Percentiles rank a stretch among this genome's conserved stretches.
These are phyloP conservation scores for Allium fistulosum DNA, from an alignment of 106 monocot genomes.

Conservation along the genomic window DNA sequence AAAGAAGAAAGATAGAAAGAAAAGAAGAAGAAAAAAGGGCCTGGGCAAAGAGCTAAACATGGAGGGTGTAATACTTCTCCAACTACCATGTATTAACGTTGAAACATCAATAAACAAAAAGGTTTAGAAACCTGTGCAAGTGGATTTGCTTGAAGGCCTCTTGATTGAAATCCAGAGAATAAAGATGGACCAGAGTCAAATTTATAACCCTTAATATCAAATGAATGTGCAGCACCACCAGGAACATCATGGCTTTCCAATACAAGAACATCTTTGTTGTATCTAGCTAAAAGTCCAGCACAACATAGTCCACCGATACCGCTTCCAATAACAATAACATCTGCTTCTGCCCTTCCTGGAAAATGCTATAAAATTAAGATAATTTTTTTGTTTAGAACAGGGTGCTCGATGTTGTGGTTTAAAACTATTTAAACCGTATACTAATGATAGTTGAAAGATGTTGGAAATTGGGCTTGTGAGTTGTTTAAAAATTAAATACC, in stretches of 20 bases:
- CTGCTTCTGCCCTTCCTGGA: constrained; percentile 89
- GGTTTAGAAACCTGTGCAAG: constrained; percentile 63
- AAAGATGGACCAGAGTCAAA: constrained; percentile 97
- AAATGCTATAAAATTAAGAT: neutral
- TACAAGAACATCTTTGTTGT: constrained; percentile 80
- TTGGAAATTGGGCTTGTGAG: neutral
- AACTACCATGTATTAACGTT: too few relatives aligned
- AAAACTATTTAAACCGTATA: neutral
- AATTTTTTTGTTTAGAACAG: neutral
- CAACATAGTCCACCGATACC: constrained; percentile 94
- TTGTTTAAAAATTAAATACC: too few relatives aligned
- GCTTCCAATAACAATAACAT: constrained; percentile 91
- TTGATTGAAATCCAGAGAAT: constrained; percentile 94
- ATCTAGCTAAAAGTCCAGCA: constrained; percentile 86
- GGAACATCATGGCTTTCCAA: constrained; percentile 93
- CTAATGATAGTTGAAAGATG: neutral
- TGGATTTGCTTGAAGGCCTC: constrained; percentile 92
- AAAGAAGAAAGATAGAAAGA: too few relatives aligned
- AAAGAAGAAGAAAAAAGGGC: too few relatives aligned
- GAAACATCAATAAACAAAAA: too few relatives aligned
- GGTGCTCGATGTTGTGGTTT: neutral
- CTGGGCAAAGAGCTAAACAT: too few relatives aligned
- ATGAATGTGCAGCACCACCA: constrained; percentile 97
- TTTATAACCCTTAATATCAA: constrained; percentile 82
- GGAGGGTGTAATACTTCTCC: too few relatives aligned